phyloP scores from a whole-genome alignment of 352 stramenopile genomes.

The Phytopythium delawarense region DNA sequence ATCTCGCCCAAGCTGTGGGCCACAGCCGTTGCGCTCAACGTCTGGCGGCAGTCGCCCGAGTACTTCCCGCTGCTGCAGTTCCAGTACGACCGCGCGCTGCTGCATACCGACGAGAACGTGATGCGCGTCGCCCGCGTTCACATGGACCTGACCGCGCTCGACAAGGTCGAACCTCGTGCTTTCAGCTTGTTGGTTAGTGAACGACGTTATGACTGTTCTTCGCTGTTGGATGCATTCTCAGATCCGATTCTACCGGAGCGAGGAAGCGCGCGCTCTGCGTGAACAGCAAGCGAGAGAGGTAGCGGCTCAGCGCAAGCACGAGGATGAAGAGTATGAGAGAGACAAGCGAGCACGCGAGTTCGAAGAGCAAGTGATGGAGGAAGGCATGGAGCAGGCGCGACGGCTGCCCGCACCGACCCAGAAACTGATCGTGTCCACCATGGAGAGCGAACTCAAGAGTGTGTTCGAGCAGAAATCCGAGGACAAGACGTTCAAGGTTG shows the following conservation, averaged over 20 bases:
- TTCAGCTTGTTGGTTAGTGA: neutral
- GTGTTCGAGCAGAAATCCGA: constrained; percentile 24
- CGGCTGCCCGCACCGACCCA: constrained; percentile 35
- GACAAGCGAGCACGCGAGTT: constrained; percentile 22
- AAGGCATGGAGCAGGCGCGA: constrained; percentile 36
- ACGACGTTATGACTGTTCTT: neutral
- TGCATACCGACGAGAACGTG: constrained; percentile 59
- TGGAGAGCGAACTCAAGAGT: constrained; percentile 31
- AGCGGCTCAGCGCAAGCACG: constrained; percentile 34
- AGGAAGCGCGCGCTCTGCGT: constrained; percentile 40
- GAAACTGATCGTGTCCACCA: constrained; percentile 33
- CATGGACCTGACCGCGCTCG: constrained; percentile 35
- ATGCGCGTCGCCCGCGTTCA: constrained; percentile 31
- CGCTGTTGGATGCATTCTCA: constrained; percentile 9
- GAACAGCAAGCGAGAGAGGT: constrained; percentile 40
- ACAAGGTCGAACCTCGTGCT: constrained; percentile 21
- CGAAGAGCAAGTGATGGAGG: constrained; percentile 30
- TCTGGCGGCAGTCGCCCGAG: constrained; percentile 58
- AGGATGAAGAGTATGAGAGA: constrained; percentile 40
- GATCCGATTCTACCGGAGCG: constrained; percentile 56
- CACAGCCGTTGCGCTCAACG: constrained; percentile 44
- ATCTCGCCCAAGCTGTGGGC: constrained; percentile 58
- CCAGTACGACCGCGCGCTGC: constrained; percentile 51
- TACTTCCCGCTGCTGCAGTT: constrained; percentile 51
- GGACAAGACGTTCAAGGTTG: constrained; percentile 15